Base-by-base conservation (phyloP, 495 filamentous ascomycete genomes). In the Astrothelium subdiscretum region DNA sequence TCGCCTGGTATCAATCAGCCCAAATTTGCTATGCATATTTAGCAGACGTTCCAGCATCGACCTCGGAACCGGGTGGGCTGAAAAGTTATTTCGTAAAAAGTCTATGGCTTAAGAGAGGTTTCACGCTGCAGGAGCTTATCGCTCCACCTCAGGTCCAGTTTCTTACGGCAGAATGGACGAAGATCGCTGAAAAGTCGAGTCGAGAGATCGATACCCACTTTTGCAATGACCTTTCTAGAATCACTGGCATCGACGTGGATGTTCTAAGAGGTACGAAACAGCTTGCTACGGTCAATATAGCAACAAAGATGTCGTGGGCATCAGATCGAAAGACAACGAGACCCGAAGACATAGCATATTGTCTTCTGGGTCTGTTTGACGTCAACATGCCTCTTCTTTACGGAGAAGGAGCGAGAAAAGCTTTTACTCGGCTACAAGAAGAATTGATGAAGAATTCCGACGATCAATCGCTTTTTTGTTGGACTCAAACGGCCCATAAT, bases 111-210 rank as follows among this genome's bases (percentile, higher is more conserved):
- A 65, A 32, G 13, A 24, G 59, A 15, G 63, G 59, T 8, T 65
- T 59, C 59, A 65, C 63, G 15, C 31, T 65, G 13, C 63, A 65
- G 31, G 63, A 65, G 60, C 63, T 65, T 4, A 4, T 65, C 2
- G 63, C 63, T 3, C 63, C 63, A 32, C n/a, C 15, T 3, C 3
- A 59, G 10, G 27, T 62, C 2, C n/a, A 40, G 5, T 65, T 65
- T 40, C 63, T 51, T 57, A 26, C 62, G n/a, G 3, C 3, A 26
- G 42, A 31, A 29, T 65, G 63, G 42, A 48, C 22, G 15, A 13
- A 5, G 58, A 11, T 60, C 3, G 42, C 11, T 20, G 18, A 18
- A n/a, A 10, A n/a, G 20, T n/a, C n/a, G n/a, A n/a, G n/a, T n/a
- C n/a, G n/a, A n/a, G n/a, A n/a, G n/a, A 48, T n/a, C 42, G 42